phyloP scores from a whole-genome alignment of 2,329 filamentous ascomycete genomes.

The Hymenoscyphus repandus region DNA sequence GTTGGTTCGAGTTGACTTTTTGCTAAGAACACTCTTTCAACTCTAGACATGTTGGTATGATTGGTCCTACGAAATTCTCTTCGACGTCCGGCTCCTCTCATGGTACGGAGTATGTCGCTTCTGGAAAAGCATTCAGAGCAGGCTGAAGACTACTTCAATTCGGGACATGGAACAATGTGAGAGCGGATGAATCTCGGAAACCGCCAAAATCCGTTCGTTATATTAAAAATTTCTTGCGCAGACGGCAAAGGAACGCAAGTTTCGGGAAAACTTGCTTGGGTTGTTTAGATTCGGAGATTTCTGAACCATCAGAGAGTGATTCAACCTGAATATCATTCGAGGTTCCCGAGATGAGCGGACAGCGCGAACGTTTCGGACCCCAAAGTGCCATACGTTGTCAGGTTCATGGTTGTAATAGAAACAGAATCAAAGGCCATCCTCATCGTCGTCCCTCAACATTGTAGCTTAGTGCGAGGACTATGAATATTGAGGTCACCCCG shows the following conservation, averaged over 20 bases:
- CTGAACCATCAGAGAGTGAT: neutral
- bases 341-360: neutral
- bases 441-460: too few species aligned
- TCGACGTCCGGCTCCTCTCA: neutral
- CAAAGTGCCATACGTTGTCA: too few species aligned
- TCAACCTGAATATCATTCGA: neutral
- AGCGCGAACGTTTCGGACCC: too few species aligned
- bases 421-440: too few species aligned
- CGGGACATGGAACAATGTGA: slow-evolving; percentile 3
- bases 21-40: neutral
- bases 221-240: neutral
- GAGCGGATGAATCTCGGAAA: slow-evolving; percentile 5
- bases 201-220: neutral
- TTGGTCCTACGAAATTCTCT: neutral
- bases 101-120: neutral
- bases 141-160: slow-evolving; percentile 4
- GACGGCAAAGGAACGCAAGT: neutral
- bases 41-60: neutral
- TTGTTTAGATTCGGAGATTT: neutral
- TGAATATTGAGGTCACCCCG: too few species aligned
- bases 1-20: neutral
- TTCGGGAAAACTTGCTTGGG: neutral
- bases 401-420: too few species aligned
- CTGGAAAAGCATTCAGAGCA: neutral
- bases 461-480: too few species aligned